Evolutionary conservation across 352 stramenopile species (phyloP).

Genomic region (Phytophthora rubi): DNA sequence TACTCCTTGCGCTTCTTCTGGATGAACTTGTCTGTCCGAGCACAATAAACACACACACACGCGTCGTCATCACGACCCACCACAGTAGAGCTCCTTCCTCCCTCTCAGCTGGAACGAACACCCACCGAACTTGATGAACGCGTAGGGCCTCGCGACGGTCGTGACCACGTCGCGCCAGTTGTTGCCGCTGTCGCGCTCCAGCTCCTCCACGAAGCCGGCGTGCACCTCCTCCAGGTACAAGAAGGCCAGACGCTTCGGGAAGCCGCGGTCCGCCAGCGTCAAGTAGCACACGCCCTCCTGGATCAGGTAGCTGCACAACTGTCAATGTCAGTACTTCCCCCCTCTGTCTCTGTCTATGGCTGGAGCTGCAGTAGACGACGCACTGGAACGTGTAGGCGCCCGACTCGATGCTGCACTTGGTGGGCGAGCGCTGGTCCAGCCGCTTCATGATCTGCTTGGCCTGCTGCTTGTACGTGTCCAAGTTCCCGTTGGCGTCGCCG

Average conservation of each 20-base stretch:
- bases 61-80: too few species aligned
- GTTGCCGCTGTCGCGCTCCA: constrained; percentile 93
- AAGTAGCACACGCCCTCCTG: constrained; percentile 98
- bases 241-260: constrained; percentile 98
- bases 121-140: constrained; percentile 98
- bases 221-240: constrained; percentile 97
- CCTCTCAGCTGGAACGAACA: background rate
- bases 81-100: background rate
- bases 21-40: constrained; percentile 94
- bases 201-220: constrained; percentile 93
- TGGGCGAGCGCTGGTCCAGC: constrained; percentile 90
- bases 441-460: constrained; percentile 95
- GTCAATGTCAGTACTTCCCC: background rate
- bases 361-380: constrained; percentile 29
- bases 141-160: constrained; percentile 97
- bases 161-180: constrained; percentile 93
- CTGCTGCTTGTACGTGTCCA: constrained; percentile 93
- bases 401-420: constrained; percentile 95
- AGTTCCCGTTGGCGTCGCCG: constrained; percentile 77
- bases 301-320: constrained; percentile 92
- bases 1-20: constrained; percentile 98
- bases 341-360: too few species aligned
- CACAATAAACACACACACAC: too few species aligned
- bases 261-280: constrained; percentile 95
- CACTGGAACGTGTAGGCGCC: constrained; percentile 93